Evolutionary conservation across 2,329 filamentous ascomycete genomes (phyloP).

Genomic region (Botrytis fragariae): DNA sequence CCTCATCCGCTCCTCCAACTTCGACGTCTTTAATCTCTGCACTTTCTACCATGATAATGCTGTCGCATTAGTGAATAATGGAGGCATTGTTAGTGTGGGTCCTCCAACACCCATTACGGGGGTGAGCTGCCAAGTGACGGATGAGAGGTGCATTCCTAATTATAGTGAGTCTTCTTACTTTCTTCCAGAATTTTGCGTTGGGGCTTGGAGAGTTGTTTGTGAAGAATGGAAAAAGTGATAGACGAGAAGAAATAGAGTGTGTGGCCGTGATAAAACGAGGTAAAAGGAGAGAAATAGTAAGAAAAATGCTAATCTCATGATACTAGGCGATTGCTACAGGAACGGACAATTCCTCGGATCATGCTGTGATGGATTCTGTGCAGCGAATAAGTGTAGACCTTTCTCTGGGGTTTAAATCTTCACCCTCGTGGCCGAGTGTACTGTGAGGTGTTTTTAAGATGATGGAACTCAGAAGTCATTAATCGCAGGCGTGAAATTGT

Average conservation of each 20-base stretch:
- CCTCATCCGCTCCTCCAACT: conserved; percentile 19
- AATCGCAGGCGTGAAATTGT: neutral
- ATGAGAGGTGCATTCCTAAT: conserved; percentile 13
- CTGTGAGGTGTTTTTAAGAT: rapidly evolving
- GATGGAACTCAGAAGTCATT: too few relatives aligned
- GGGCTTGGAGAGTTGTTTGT: neutral
- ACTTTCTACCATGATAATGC: neutral
- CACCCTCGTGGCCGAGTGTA: neutral
- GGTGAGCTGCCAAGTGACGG: conserved; percentile 5
- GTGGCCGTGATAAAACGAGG: too few relatives aligned
- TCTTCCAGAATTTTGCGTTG: neutral
- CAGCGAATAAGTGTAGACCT: conserved; percentile 18
- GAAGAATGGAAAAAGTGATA: neutral
- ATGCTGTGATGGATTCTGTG: conserved; percentile 19
- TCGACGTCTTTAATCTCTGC: conserved; percentile 10
- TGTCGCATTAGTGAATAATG: neutral
- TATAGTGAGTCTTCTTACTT: conserved; percentile 1
- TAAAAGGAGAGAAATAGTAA: neutral
- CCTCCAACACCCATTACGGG: conserved; percentile 12
- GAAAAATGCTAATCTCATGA: neutral
- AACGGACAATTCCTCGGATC: conserved; percentile 10
- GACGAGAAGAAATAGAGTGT: neutral
- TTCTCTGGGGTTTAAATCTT: neutral
- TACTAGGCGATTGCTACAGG: conserved; percentile 2
- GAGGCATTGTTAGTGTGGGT: conserved; percentile 9